A percentile compares a stretch with the other conserved stretches of the same genome.
phyloP scores from a whole-genome alignment of 2,329 filamentous ascomycete species.

The Colletotrichum trifolii region DNA sequence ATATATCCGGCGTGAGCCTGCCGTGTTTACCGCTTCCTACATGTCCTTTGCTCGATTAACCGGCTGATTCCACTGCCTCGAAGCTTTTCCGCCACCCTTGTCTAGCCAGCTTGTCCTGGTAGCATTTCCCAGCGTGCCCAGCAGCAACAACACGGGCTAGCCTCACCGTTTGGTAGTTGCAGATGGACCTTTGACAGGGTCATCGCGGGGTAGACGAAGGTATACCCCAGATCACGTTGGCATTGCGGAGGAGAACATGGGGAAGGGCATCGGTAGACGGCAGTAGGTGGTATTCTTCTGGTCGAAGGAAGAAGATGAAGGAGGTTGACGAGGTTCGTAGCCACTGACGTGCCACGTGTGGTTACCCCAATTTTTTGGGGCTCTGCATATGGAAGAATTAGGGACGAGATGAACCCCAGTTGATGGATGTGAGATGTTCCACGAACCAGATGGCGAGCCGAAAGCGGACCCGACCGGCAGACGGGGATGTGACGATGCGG shows the following conservation, averaged over 20 bases:
- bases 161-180: slow-evolving; percentile 12
- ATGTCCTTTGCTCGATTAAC: slow-evolving; percentile 1
- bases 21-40: not conserved
- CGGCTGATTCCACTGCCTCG: not conserved
- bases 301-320: slow-evolving; percentile 5
- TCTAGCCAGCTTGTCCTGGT: not conserved
- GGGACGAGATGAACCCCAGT: not conserved
- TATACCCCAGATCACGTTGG: slow-evolving; percentile 20
- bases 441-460: slow-evolving; percentile 31
- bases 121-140: not conserved
- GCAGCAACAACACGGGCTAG: not conserved
- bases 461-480: not conserved
- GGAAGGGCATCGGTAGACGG: not conserved
- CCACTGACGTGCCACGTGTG: not conserved
- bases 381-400: slow-evolving; percentile 35
- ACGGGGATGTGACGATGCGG: not conserved
- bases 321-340: not conserved
- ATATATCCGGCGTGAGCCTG: slow-evolving; percentile 5
- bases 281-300: not conserved
- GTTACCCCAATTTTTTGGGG: slow-evolving; percentile 31
- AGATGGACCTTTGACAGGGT: slow-evolving; percentile 6
- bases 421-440: slow-evolving; percentile 21
- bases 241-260: not conserved
- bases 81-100: slow-evolving; percentile 20
- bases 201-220: slow-evolving; percentile 27